These are phyloP conservation scores for Colletotrichum sp. DNA, from an alignment of 2,329 filamentous ascomycete genomes.

Conservation along the genomic window DNA sequence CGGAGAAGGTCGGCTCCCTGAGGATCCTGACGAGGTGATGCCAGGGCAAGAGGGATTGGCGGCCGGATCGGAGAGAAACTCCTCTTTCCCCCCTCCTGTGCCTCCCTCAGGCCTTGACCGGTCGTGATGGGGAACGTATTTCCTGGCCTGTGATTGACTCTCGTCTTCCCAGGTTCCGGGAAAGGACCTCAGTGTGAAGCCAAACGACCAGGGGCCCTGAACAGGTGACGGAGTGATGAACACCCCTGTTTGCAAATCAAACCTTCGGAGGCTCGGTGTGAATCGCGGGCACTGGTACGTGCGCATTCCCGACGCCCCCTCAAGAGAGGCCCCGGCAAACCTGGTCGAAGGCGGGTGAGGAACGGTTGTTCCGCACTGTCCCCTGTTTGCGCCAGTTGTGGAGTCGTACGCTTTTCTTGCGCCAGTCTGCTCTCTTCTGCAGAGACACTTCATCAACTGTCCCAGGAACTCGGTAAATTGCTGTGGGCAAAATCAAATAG, in stretches of 20 bases:
- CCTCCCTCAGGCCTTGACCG: not conserved
- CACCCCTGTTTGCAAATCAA: not conserved
- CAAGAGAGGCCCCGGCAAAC: not conserved
- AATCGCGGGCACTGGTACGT: conserved; percentile 5
- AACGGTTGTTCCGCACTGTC: not conserved
- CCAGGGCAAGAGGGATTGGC: not conserved
- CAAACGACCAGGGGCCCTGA: not conserved
- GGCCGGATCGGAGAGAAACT: conserved; percentile 3
- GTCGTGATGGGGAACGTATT: conserved; percentile 4
- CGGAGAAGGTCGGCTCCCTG: not conserved
- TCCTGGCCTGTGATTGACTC: not conserved
- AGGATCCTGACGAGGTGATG: not conserved
- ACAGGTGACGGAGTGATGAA: conserved; percentile 14
- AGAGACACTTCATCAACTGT: conserved; percentile 19
- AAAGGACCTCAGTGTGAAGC: not conserved
- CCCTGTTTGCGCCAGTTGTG: not conserved
- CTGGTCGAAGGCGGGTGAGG: not conserved
- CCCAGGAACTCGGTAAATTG: conserved; percentile 18
- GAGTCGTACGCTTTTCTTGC: not conserved
- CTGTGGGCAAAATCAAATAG: not conserved
- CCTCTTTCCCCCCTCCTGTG: not conserved
- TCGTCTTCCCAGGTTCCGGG: conserved; percentile 13
- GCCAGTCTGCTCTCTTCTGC: not conserved
- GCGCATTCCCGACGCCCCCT: not conserved
- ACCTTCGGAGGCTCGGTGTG: not conserved